Evolutionary conservation across 1,284 basidiomycete species (phyloP), one percentile per base, ranked within the genome.

Genomic region (Ustilago curta): DNA sequence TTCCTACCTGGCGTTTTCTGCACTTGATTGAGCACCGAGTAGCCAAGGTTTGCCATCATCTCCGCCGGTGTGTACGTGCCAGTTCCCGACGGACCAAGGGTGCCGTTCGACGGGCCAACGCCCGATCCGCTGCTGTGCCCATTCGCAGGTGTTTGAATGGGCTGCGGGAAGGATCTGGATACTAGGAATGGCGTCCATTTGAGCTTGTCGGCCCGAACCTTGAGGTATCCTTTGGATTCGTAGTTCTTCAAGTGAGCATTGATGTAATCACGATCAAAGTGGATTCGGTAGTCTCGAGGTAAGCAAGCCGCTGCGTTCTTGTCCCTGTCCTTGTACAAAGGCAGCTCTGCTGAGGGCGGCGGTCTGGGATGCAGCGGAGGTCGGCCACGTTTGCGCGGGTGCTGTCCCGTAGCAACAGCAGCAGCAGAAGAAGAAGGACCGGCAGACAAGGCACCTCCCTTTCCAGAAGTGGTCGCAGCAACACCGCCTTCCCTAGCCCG

Each of bases 101-200:
- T 66, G 16, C 63, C 62, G 21, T 74, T 62, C 25, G 59, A 48
- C 18, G 52, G 55, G 19, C 51, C 56, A 19, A 25, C 32, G n/a
- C 29, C 42, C 29, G 49, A 58, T 5, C 39, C 44, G 9, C 23
- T 19, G 18, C 55, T 43, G 9, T 58, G 59, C 7, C 49, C 55
- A 39, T 64, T 58, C n/a, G 47, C 49, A 1, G 53, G 25, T 23
- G 60, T 29, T 6, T 40, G 21, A 11, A 73, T 59, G 2, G 67
- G 70, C 53, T 74, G 75, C 2, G 70, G 78, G 48, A 80, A 79
- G 1, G 81, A 88, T 68, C 90, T 86, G 8, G 91, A 88, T 40
- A 95, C 86, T 43, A 97, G 87, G 87, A 97, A 98, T 6, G 96
- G 96, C 70, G 91, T 95, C 93, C 97, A 99, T 82, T 94, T 94